Evolutionary conservation across 495 filamentous ascomycete genomes (phyloP).

Genomic region (Penicillium salamii): DNA sequence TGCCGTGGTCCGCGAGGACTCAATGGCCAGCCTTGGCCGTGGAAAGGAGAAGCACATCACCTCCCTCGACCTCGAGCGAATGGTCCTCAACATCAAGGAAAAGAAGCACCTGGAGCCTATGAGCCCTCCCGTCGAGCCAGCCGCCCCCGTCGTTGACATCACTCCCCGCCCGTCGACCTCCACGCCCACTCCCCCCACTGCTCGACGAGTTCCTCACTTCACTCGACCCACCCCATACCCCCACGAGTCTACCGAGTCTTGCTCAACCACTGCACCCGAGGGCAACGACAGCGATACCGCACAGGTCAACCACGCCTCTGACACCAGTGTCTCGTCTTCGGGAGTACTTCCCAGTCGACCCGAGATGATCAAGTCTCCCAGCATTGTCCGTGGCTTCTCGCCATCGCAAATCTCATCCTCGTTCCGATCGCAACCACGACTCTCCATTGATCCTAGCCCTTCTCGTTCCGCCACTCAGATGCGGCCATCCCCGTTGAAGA

Average conservation of each 20-base stretch:
- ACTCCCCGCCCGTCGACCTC: slow-evolving; percentile 44
- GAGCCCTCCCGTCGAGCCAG: slow-evolving; percentile 41
- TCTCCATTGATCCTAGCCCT: slow-evolving; percentile 49
- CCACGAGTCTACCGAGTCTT: slow-evolving; percentile 51
- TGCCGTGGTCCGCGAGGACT: slow-evolving; percentile 49
- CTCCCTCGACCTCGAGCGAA: slow-evolving; percentile 79
- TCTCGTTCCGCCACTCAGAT: slow-evolving; percentile 41
- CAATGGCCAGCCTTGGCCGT: slow-evolving; percentile 53
- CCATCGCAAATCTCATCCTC: slow-evolving; percentile 73
- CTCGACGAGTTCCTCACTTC: slow-evolving; percentile 18
- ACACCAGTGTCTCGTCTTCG: slow-evolving; percentile 51
- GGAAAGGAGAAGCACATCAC: slow-evolving; percentile 89
- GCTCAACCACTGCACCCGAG: slow-evolving; percentile 51
- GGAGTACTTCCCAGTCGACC: slow-evolving; percentile 30
- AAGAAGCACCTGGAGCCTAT: slow-evolving; percentile 64
- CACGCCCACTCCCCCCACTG: slow-evolving; percentile 39
- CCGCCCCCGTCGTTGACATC: slow-evolving; percentile 52
- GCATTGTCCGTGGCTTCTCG: slow-evolving; percentile 84
- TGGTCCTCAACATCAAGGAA: slow-evolving; percentile 85
- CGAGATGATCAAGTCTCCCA: slow-evolving; percentile 61
- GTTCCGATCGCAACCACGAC: slow-evolving; percentile 59
- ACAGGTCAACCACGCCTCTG: slow-evolving; percentile 37
- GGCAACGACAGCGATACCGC: slow-evolving; percentile 45
- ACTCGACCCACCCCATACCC: slow-evolving; percentile 21
- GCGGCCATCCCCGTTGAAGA: slow-evolving; percentile 46